Conservation (phyloP, 2,329 filamentous ascomycete genomes). For the Fusarium anthophilum region DNA sequence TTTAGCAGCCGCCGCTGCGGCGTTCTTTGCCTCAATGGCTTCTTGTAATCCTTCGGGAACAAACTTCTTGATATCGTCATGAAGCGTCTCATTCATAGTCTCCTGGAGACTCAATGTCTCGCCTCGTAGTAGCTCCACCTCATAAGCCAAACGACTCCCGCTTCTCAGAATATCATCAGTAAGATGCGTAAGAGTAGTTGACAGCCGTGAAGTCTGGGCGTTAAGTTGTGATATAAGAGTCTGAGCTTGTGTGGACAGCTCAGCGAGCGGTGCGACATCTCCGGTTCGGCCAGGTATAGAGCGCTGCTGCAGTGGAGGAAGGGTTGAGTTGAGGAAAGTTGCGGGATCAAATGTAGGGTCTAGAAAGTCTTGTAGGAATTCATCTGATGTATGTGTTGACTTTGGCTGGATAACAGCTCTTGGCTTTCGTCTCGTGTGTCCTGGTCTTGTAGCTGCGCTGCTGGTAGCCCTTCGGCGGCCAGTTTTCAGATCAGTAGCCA, state of each 20-base stretch:
- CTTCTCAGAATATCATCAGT: constrained; percentile 95
- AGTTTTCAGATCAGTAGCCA: constrained; percentile 46
- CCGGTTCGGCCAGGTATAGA: constrained; percentile 39
- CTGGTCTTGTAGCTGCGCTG: constrained; percentile 51
- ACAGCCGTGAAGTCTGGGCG: constrained; percentile 85
- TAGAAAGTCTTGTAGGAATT: constrained; percentile 79
- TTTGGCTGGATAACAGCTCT: constrained; percentile 55
- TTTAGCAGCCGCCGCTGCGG: constrained; percentile 14
- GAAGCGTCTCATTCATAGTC: constrained; percentile 75
- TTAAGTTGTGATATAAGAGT: constrained; percentile 87
- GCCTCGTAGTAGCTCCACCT: constrained; percentile 92
- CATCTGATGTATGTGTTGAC: constrained; percentile 74
- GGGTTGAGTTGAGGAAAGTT: constrained; percentile 81
- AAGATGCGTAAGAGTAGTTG: constrained; percentile 82
- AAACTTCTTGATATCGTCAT: constrained; percentile 77
- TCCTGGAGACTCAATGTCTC: constrained; percentile 86
- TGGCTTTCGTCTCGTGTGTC: constrained; percentile 53
- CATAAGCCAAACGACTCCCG: constrained; percentile 88
- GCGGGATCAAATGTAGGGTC: constrained; percentile 81
- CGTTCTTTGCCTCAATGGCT: constrained; percentile 40
- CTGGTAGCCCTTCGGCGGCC: constrained; percentile 60
- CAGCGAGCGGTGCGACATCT: constrained; percentile 69
- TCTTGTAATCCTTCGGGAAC: constrained; percentile 63
- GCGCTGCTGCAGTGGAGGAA: constrained; percentile 72
- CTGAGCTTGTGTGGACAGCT: constrained; percentile 84